Percentiles rank a stretch among this genome's conserved stretches.
Evolutionary conservation across 2,329 filamentous ascomycete species (phyloP).

Genomic region (Penicillium sp.): DNA sequence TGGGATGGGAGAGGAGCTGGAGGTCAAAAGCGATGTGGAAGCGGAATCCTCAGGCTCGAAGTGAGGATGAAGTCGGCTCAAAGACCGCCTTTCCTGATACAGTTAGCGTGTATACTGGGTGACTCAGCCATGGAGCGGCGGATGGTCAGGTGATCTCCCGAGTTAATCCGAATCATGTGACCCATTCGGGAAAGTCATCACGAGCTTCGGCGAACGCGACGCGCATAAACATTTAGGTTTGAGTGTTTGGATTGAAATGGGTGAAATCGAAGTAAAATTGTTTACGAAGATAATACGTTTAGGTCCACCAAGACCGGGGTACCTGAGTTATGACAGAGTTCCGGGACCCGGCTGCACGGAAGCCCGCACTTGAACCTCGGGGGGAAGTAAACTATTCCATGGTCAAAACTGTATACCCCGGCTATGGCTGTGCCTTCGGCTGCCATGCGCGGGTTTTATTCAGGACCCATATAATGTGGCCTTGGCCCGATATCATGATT

Average conservation of each 20-base stretch:
- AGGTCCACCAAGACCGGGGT: too few relatives aligned
- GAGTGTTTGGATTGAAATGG: not conserved
- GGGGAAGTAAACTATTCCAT: constrained; percentile 22
- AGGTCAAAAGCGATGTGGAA: constrained; percentile 29
- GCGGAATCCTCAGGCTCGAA: constrained; percentile 27
- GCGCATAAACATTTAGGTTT: not conserved
- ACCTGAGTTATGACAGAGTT: not conserved
- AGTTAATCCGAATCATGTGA: constrained; percentile 19
- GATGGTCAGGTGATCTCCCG: constrained; percentile 25
- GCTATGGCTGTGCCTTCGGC: constrained; percentile 20
- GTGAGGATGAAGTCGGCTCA: constrained; percentile 25
- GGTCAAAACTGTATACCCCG: constrained; percentile 16
- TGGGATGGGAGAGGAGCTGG: constrained; percentile 20
- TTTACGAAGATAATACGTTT: not conserved
- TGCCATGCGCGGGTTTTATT: constrained; percentile 14
- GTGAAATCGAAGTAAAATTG: not conserved
- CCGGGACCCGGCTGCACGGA: constrained; percentile 7
- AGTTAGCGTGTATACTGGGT: constrained; percentile 13
- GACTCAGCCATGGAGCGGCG: constrained; percentile 7
- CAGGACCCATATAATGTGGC: not conserved
- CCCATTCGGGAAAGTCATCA: constrained; percentile 8
- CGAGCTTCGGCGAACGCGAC: not conserved
- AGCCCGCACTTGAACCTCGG: constrained; percentile 21
- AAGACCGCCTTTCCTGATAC: constrained; percentile 20
- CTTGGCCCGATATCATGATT: not conserved